Base-by-base conservation (phyloP, 805 yeast genomes). In the Yamadazyma phyllophila region DNA sequence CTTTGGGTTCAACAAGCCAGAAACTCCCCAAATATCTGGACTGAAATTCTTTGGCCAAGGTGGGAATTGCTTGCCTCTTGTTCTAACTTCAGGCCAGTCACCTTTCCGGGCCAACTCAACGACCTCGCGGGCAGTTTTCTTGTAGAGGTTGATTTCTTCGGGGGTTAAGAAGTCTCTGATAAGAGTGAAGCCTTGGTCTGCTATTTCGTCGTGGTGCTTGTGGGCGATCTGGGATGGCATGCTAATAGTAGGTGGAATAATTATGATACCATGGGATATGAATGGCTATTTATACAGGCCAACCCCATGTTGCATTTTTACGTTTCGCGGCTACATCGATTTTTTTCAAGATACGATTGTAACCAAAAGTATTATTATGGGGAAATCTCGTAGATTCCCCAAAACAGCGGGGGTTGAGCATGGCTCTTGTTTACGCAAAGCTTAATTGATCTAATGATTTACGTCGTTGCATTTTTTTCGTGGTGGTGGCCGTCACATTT, bases 1-100 rank as follows among this genome's bases (percentile, higher is more conserved):
- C 34, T 67, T 74, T 0, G 81, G 81, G 50, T 76, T 73, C 55
- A 76, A 58, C 37, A 76, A 62, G 7, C 77, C 77, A 4, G 73
- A 58, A 8, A 76, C 63, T 0, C 81, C 81, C 81, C 81, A 76
- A 45, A 76, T 76, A 48, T 76, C 80, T 2, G 80, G 79, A 44
- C 68, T 66, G 52, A 66, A 72, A 45, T 73, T 71, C 43, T 61
- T 62, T 13, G 80, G 79, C 81, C 81, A 76, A n/a, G 81, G 81
- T 7, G 81, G 81, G 52, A 76, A 76, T 53, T 76, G 81, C 49
- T 76, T 76, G 6, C 80, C 80, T 38, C 72, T 58, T 2, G 79
- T 73, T 49, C 81, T 64, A 12, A 76, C 78, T 40, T 68, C 62
- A 12, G 71, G 63, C 81, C 80, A 76, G 14, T 70, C 60, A 2